Evolutionary conservation across 148 eudicot genomes (phyloP).

Genomic region (Spergularia bocconei): DNA sequence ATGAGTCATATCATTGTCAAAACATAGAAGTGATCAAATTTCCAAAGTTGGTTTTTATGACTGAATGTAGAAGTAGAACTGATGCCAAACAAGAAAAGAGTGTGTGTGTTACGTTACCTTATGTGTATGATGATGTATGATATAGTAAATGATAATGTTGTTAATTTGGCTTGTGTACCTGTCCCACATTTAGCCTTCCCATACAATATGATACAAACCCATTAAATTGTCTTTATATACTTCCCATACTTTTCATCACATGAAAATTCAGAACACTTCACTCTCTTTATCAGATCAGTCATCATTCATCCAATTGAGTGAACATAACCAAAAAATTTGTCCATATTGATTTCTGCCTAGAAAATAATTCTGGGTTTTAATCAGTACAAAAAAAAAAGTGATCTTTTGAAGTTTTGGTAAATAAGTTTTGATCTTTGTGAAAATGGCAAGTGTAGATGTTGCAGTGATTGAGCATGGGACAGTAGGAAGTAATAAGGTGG

Average conservation of each 20-base stretch:
- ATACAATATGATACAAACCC: background rate
- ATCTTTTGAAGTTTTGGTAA: background rate
- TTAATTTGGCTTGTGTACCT: background rate
- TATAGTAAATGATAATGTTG: no score
- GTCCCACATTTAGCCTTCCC: background rate
- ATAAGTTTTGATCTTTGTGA: background rate
- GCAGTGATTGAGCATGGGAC: slow-evolving; percentile 35
- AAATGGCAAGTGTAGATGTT: slow-evolving; percentile 40
- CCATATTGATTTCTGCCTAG: no score
- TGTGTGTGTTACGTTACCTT: no score
- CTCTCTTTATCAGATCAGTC: background rate
- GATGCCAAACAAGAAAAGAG: no score
- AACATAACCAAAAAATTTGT: background rate
- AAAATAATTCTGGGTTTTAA: no score
- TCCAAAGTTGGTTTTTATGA: no score
- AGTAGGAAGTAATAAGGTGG: slow-evolving; percentile 11
- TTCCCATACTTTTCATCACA: background rate
- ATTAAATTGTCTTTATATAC: background rate
- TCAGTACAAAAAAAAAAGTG: no score
- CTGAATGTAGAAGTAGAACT: no score
- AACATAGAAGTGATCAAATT: no score
- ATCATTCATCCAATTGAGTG: background rate
- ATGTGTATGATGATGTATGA: no score
- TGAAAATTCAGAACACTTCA: slow-evolving; percentile 1
- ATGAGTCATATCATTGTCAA: no score